Evolutionary conservation across 495 filamentous ascomycete species (phyloP), one percentile per base, ranked within the genome.

Genomic region (Neurospora tetrasperma): DNA sequence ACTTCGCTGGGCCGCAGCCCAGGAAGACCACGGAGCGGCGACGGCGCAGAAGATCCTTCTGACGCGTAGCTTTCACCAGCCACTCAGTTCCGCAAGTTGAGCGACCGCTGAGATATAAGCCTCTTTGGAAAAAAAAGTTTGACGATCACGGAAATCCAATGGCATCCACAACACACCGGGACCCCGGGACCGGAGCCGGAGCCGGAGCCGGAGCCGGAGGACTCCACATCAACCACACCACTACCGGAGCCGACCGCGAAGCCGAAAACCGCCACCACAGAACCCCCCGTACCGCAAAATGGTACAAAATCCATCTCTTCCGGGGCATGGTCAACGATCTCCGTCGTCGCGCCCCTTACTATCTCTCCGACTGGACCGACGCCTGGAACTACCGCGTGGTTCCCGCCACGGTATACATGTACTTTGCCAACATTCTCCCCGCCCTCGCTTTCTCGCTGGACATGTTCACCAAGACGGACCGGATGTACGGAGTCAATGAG

Each of bases 371-470:
- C 81, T 94, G 90, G 91, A 85, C 82, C 40, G 93, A 95, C 83
- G 93, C 92, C 4, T 94, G 91, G 92, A 89, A 94, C 79, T 96
- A 96, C 82, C 87, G 93, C 42, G 90, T 94, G 44, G 84, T 96
- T 39, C 91, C 93, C 42, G 91, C 90, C 38, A 94, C 92, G 42
- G 85, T 96, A 68, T 94, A 94, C 81, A 96, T 94, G 92, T 95
- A 93, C 82, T 95, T 94, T 85, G 93, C 92, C 38, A 94, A 94
- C 84, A 92, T 94, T 73, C 81, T 96, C 39, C 92, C 93, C 8
- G 93, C 93, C 31, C 79, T 96, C 73, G 93, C 93, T 48, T 96
- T 94, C 83, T 93, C 91, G 4, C 82, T 95, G 39, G 93, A 96
- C 77, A 96, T 96, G 92, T 93, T 86, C 73, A 88, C 90, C 71